Evolutionary conservation across 208 protist genomes (phyloP), one percentile per base, ranked within the genome.

Genomic region (Phytomonas serpens): DNA sequence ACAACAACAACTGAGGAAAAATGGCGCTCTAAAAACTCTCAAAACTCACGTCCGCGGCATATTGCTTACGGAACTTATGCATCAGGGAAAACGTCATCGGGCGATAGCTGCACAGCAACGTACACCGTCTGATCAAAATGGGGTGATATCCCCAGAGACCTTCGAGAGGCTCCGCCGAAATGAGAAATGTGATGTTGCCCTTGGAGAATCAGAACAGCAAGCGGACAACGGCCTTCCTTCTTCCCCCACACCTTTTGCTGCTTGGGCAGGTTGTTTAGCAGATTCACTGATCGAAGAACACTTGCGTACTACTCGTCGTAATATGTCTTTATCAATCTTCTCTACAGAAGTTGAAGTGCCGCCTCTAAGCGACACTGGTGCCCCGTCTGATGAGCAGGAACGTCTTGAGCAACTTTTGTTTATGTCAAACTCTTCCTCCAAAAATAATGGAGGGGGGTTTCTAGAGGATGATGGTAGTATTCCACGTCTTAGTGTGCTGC

Each of bases 31-130:
- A 52, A 74, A 82, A n/a, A 69, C 77, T n/a, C 80, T 95, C 29
- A 95, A 95, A 74, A 93, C 88, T 16, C 88, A 95, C 63, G 82
- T 95, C 31, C 87, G 90, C 31, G 84, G 85, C 32, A 89, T 92
- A 61, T 81, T 95, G 69, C 68, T 93, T 14, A 84, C 82, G 1
- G 88, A 93, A 63, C 72, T 95, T 40, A 67, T 95, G 65, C 73
- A 82, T 34, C 75, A 87, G 23, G 79, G 81, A 30, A 78, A 77
- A 61, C 76, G 67, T 5, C 69, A 69, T 10, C 73, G 61, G 52
- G 66, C 74, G 62, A 76, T 76, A 14, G 47, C 47, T 57, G 47
- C 47, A 27, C 47, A 57, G 19, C 47, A 27, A 6, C 47, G 47
- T 57, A 19, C 47, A 6, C 47, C 47, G 19, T 57, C 47, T 30